Evolutionary conservation across 176 grass and related monocot species (phyloP), one percentile per base, ranked within the genome.

Genomic region (Carex pumila): DNA sequence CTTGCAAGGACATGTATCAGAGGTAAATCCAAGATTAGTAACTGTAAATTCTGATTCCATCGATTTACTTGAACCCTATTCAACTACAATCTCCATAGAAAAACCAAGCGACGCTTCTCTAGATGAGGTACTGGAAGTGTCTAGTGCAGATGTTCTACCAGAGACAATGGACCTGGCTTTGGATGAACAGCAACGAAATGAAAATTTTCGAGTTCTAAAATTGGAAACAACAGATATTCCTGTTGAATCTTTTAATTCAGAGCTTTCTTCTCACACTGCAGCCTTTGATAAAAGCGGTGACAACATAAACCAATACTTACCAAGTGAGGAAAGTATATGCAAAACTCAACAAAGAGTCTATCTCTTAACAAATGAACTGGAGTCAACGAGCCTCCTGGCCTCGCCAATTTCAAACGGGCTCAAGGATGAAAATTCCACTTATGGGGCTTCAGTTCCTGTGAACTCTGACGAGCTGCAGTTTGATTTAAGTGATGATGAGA

Each of bases 401-500:
- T 74, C 34, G 75, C 17, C 36, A 62, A 94, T 87, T 78, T 79
- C 87, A 52, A 50, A 62, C 78, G 87, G 61, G 3, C 70, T 67
- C 29, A 36, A 81, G 84, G 13, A 59, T 60, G 79, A 29, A 6
- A 81, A 61, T 17, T 43, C 79, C 32, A 62, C 11, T 19, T 81
- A 59, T 62, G 55, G 54, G 34, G 25, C 85, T 56, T 65, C 88
- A 12, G 80, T 76, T 58, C 88, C 88, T 85, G 86, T 90, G 70
- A 84, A 78, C 64, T 79, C 75, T 81, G 95, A 93, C 43, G 92
- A 98, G 82, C 85, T 85, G 79, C 92, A 93, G 83, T 98, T 98
- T 61, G 84, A 89, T 34, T 93, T 91, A 83, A 93, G 88, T 86
- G 95, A 91, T 56, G 77, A 50, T 60, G 91, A 90, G 81, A 85